Evolutionary conservation across 768 basidiomycete genomes (phyloP).

Genomic region (Rhodotorula taiwanensis): DNA sequence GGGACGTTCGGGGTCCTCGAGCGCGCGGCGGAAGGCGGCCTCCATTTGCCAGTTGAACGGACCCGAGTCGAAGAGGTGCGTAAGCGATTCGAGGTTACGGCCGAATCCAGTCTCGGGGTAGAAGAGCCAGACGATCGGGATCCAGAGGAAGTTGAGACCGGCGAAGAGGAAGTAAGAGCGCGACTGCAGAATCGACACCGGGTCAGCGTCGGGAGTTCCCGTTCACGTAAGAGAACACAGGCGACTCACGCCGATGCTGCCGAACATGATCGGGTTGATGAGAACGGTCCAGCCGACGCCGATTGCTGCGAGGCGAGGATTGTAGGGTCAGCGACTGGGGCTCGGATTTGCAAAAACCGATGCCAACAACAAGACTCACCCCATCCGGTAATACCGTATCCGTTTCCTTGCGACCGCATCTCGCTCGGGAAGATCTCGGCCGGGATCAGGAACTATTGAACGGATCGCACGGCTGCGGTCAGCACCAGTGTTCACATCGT

Average conservation of each 20-base stretch:
- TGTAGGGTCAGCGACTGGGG: too few relatives aligned
- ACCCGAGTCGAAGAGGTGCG: constrained; percentile 16
- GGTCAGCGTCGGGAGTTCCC: too few relatives aligned
- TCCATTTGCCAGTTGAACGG: constrained; percentile 15
- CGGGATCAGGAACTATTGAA: neutral
- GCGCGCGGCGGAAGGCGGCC: neutral
- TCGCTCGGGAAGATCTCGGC: constrained; percentile 38
- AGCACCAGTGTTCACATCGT: too few relatives aligned
- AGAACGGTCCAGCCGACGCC: constrained; percentile 29
- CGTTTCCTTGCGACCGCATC: constrained; percentile 38
- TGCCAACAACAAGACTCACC: neutral
- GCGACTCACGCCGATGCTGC: constrained; percentile 6
- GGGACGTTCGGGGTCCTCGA: too few relatives aligned
- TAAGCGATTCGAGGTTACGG: constrained; percentile 23
- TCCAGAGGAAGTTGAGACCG: constrained; percentile 17
- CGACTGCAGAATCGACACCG: constrained; percentile 4
- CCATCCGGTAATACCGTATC: constrained; percentile 38
- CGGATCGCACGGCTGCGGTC: too few relatives aligned
- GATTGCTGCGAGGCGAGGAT: neutral
- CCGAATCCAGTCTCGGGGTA: constrained; percentile 19
- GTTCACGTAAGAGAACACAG: neutral
- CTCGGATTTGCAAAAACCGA: too few relatives aligned
- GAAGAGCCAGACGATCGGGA: constrained; percentile 23
- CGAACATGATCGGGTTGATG: constrained; percentile 36
- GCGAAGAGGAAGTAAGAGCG: constrained; percentile 36